Evolutionary conservation across 1,139 yeast genomes (phyloP).

Genomic region (Candida smagusa): DNA sequence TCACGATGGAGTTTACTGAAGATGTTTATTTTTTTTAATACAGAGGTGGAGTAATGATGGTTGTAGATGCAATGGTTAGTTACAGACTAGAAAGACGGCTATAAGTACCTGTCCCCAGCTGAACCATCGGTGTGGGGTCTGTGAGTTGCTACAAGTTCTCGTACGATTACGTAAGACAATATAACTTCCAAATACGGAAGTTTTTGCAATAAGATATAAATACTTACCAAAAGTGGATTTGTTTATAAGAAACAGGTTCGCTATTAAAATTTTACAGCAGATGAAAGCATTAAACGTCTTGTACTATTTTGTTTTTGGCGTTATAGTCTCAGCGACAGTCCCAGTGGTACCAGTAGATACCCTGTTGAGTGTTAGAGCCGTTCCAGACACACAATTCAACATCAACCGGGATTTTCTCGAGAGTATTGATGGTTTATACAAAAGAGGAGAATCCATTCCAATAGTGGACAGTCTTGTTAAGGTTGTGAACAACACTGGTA

Average conservation of each 20-base stretch:
- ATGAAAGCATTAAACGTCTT: conserved; percentile 11
- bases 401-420: conserved; percentile 1
- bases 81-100: too few species aligned
- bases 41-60: too few species aligned
- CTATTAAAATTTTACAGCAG: not conserved
- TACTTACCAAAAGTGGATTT: too few species aligned
- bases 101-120: too few species aligned
- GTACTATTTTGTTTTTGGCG: conserved; percentile 6
- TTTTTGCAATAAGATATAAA: conserved; percentile 2
- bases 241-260: too few species aligned
- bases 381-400: conserved; percentile 17
- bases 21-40: too few species aligned
- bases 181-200: conserved; percentile 9
- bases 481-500: conserved; percentile 34
- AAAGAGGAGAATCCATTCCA: conserved; percentile 15
- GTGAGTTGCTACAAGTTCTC: too few species aligned
- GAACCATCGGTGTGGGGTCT: too few species aligned
- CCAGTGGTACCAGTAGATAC: conserved; percentile 6
- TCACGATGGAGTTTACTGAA: too few species aligned
- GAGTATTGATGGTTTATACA: conserved; percentile 4
- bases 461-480: conserved; percentile 22
- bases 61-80: too few species aligned
- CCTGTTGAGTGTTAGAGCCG: conserved; percentile 13
- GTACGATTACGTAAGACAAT: not conserved
- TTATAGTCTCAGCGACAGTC: conserved; percentile 8